phyloP scores from a whole-genome alignment of 768 basidiomycete species.

The Multifurca ochricompacta region DNA sequence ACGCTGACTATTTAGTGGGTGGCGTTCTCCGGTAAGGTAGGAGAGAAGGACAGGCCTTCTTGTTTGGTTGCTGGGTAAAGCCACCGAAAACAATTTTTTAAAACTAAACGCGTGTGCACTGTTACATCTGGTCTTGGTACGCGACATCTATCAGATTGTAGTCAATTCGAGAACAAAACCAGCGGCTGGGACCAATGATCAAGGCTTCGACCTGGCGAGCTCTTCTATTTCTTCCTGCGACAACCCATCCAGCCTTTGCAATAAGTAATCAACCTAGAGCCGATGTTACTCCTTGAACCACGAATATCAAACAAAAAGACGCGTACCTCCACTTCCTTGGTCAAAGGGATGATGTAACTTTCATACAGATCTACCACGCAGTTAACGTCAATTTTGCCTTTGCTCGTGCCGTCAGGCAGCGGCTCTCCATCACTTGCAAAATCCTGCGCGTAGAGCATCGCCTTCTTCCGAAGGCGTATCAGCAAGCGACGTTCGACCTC shows the following conservation, averaged over 20 bases:
- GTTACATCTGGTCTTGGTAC: background rate
- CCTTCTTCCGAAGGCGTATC: conserved; percentile 77
- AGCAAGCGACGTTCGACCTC: conserved; percentile 87
- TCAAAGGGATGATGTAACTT: conserved; percentile 93
- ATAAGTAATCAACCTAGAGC: conserved; percentile 86
- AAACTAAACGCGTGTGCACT: background rate
- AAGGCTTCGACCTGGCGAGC: conserved; percentile 31
- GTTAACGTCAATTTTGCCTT: conserved; percentile 81
- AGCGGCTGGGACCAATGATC: background rate
- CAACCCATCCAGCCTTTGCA: conserved; percentile 80
- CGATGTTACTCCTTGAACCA: background rate
- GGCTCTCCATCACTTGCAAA: conserved; percentile 62
- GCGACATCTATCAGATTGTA: background rate
- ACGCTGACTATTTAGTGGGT: background rate
- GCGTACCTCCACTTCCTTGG: conserved; percentile 94
- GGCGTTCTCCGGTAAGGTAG: background rate
- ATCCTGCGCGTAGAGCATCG: conserved; percentile 69
- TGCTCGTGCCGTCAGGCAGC: conserved; percentile 30
- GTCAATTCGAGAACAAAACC: background rate
- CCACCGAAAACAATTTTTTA: background rate
- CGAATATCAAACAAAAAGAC: background rate
- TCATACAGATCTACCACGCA: conserved; percentile 91
- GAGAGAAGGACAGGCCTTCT: no score
- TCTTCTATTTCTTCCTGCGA: conserved; percentile 71
- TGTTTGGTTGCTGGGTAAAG: no score